Conservation (phyloP, 441 rosid genomes). For the Biscutella laevigata region DNA sequence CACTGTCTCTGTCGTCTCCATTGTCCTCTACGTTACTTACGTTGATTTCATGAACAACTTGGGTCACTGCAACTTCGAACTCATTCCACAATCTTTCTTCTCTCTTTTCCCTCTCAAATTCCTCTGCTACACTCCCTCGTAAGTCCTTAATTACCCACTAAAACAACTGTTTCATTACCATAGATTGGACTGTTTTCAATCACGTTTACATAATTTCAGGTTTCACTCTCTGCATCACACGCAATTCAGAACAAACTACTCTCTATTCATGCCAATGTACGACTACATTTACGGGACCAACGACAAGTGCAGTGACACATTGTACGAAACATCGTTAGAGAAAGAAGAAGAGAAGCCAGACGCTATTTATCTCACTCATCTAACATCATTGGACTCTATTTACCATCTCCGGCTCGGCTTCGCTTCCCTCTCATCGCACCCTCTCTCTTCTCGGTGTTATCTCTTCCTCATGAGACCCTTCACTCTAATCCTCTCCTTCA, state of each 20-base stretch:
- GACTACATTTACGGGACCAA: conserved; percentile 48
- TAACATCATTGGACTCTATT: conserved; percentile 41
- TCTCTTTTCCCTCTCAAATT: conserved; percentile 46
- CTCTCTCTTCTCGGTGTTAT: conserved; percentile 28
- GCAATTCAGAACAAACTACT: conserved; percentile 48
- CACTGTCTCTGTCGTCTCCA: conserved; percentile 25
- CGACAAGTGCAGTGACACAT: conserved; percentile 36
- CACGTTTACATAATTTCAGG: conserved; percentile 17
- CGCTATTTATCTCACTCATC: conserved; percentile 44
- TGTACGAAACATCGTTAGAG: conserved; percentile 30
- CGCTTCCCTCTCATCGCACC: conserved; percentile 42
- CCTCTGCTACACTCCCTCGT: conserved; percentile 41
- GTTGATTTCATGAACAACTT: conserved; percentile 64
- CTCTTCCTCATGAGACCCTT: conserved; percentile 34
- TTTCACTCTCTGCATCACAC: conserved; percentile 65
- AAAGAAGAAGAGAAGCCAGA: conserved; percentile 35
- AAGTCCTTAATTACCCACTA: background rate
- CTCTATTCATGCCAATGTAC: conserved; percentile 57
- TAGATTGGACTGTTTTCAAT: too few relatives aligned
- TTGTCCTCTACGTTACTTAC: conserved; percentile 28
- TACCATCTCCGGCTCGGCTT: conserved; percentile 46
- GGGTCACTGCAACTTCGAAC: conserved; percentile 73
- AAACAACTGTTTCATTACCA: background rate
- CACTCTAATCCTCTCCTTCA: conserved; percentile 20
- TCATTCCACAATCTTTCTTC: conserved; percentile 39